These are phyloP conservation scores for Tricholomella constricta DNA, from an alignment of 768 basidiomycete genomes.

Conservation along the genomic window DNA sequence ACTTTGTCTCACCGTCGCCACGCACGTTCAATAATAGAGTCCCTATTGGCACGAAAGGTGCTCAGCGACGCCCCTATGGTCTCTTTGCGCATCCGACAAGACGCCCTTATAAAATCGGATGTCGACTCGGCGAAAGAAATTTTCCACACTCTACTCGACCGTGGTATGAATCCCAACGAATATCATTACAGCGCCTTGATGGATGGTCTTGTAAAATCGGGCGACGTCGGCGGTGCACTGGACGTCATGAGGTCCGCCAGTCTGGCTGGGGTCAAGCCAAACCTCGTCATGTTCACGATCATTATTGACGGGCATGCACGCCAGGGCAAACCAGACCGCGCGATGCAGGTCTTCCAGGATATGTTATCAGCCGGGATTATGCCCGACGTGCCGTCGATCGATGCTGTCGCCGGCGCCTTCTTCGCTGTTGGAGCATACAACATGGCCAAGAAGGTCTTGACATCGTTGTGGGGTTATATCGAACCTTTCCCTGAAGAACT, in stretches of 20 bases:
- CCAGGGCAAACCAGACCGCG: conserved; percentile 53
- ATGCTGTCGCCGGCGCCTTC: conserved; percentile 71
- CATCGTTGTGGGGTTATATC: conserved; percentile 65
- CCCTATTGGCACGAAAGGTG: conserved; percentile 48
- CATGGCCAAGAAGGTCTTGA: conserved; percentile 54
- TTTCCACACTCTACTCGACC: conserved; percentile 60
- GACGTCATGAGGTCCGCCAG: conserved; percentile 55
- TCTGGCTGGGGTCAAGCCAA: conserved; percentile 53
- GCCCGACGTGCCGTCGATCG: conserved; percentile 73
- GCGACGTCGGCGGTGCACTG: conserved; percentile 60
- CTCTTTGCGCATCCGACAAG: conserved; percentile 63
- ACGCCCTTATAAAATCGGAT: conserved; percentile 55
- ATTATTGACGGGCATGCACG: conserved; percentile 73
- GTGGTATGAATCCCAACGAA: conserved; percentile 70
- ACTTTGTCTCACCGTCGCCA: conserved; percentile 31
- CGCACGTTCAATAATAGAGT: conserved; percentile 44
- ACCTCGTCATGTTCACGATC: conserved; percentile 74
- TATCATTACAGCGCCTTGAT: conserved; percentile 78
- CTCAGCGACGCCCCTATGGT: conserved; percentile 59
- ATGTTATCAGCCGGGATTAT: conserved; percentile 64
- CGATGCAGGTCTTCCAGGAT: conserved; percentile 54
- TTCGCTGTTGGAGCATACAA: conserved; percentile 54
- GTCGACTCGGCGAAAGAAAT: conserved; percentile 51
- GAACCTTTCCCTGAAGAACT: conserved; percentile 60
- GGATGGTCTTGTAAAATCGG: conserved; percentile 64